A percentile compares a stretch with the other conserved stretches of the same genome.
Evolutionary conservation across 441 rosid genomes (phyloP).

Genomic region (Eruca vesicaria): DNA sequence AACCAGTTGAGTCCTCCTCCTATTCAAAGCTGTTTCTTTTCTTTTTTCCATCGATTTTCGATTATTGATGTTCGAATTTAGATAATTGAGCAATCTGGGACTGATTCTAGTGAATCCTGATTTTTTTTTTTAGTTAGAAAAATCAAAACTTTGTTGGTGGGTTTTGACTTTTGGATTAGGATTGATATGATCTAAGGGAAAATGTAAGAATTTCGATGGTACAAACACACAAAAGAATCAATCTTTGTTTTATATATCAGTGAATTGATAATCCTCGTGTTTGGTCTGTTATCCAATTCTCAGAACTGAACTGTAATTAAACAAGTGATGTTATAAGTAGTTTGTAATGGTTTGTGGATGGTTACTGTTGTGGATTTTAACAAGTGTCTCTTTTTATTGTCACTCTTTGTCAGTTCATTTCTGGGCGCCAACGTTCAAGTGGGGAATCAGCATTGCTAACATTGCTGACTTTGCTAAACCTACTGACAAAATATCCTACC

Average conservation of each 20-base stretch:
- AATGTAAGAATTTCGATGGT: not conserved
- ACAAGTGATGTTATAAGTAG: not conserved
- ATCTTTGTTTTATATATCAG: not conserved
- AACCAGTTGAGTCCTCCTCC: constrained; percentile 49
- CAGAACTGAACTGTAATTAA: not conserved
- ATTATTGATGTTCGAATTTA: constrained; percentile 2
- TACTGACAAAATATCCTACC: constrained; percentile 83
- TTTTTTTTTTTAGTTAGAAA: not conserved
- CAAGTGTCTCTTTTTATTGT: not conserved
- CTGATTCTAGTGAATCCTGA: not conserved
- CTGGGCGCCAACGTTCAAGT: constrained; percentile 97
- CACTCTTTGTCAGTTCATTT: constrained; percentile 69
- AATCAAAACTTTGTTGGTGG: not conserved
- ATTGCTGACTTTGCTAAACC: constrained; percentile 89
- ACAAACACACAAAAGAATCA: not conserved
- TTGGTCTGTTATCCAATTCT: not conserved
- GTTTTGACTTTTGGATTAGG: constrained; percentile 3
- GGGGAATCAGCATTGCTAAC: constrained; percentile 95
- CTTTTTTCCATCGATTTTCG: not conserved
- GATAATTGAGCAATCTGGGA: not conserved
- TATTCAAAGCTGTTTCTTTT: not conserved
- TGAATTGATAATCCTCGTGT: not conserved
- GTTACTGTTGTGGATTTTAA: not conserved
- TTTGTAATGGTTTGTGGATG: too few relatives aligned
- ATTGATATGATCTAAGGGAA: not conserved